A percentile compares a stretch with the other conserved stretches of the same genome.
Conservation (phyloP, 257 asterid genomes). For the Solanum sejunctum region DNA sequence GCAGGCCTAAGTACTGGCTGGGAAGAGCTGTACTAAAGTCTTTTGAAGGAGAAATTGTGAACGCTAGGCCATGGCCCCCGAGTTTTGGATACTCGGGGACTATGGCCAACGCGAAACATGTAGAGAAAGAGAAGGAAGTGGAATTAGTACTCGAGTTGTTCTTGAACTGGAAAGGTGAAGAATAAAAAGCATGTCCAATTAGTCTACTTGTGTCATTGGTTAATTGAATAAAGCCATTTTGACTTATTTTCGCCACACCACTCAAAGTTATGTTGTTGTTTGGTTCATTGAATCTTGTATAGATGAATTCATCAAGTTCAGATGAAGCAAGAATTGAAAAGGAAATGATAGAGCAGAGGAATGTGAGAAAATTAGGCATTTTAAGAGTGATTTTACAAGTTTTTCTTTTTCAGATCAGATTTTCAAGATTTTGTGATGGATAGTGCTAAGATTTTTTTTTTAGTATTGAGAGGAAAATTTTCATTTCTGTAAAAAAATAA, state of each 20-base stretch:
- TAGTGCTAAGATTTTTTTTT: not conserved
- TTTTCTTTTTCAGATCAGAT: not conserved
- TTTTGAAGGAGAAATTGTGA: constrained; percentile 23
- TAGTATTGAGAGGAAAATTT: not conserved
- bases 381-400: not conserved
- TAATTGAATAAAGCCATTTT: constrained; percentile 27
- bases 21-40: constrained; percentile 27
- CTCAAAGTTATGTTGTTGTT: constrained; percentile 11
- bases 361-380: not conserved
- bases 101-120: constrained; percentile 41
- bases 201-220: constrained; percentile 34
- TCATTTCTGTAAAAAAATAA: not conserved
- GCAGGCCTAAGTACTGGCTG: constrained; percentile 60
- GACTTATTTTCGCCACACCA: constrained; percentile 19
- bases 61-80: constrained; percentile 62
- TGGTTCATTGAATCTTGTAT: not conserved
- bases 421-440: not conserved
- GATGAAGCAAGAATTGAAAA: not conserved
- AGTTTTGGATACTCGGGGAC: constrained; percentile 49
- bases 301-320: not conserved
- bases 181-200: constrained; percentile 42
- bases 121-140: constrained; percentile 41
- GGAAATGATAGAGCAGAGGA: not conserved
- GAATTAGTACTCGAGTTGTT: constrained; percentile 21
- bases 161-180: constrained; percentile 34